Base-by-base conservation (phyloP, 2,329 filamentous ascomycete species). In the Gnomoniopsis sp. region DNA sequence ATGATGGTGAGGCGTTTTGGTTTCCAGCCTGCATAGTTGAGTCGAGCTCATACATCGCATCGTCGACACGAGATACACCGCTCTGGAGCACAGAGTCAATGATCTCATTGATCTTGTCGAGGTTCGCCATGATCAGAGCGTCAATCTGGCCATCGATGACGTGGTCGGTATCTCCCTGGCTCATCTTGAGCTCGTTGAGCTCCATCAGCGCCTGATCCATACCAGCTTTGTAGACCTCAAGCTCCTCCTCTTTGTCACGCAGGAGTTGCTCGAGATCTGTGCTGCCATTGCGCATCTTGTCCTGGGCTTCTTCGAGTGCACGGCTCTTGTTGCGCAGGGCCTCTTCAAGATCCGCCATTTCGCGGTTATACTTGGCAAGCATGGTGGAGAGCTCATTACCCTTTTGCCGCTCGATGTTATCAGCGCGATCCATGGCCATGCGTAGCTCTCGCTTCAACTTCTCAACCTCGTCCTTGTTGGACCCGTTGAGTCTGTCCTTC, bases 21-120 rank as follows among this genome's bases (percentile, higher is more conserved):
- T 99, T 99, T 73, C 95, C 95, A 44, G 93, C 95, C 72, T 98
- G 93, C 92, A 98, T 98, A 21, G 90, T 90, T 21, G 95, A 98
- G 74, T 99, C 95, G 47, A 99, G 81, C 74, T 99, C 95, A 75
- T 99, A 99, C 38, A 99, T 80, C 47, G 95, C 92, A 74, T 99
- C 95, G 68, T 99, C 95, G 15, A 99, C 93, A 48, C 95, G 88
- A 68, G 95, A 88, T 22, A 98, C 91, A 65, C 93, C 95, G 51
- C 91, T 88, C 71, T 98, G 93, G 43, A 99, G 80, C 3, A 99
- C 95, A 0, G 93, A 96, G 73, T 99, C 95, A 66, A 99, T 96
- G 55, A 99, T 93, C 67, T 96, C 92, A 77, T 96, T 95, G 73
- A 99, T 93, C 80, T 96, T 97, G 71, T 89, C 85, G 51, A 97